Evolutionary conservation across 2,329 filamentous ascomycete species (phyloP).

Genomic region (Cladorrhinum sp.): DNA sequence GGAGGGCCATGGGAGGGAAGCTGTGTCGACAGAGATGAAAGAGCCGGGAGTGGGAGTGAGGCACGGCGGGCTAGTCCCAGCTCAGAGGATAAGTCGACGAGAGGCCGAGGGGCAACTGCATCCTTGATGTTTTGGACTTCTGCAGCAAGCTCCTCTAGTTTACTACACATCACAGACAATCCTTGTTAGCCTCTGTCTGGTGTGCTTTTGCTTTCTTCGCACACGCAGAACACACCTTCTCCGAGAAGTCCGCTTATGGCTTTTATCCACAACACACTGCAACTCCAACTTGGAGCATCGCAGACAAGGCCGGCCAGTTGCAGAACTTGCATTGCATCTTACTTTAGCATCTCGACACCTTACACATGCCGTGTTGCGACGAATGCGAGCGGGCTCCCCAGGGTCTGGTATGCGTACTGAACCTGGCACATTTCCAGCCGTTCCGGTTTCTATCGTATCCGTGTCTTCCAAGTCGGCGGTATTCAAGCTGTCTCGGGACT

Average conservation of each 20-base stretch:
- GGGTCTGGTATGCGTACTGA: neutral
- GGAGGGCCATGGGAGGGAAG: conserved; percentile 8
- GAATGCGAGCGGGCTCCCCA: conserved; percentile 26
- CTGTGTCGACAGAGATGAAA: conserved; percentile 5
- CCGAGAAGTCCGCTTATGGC: conserved; percentile 46
- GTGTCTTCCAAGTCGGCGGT: neutral
- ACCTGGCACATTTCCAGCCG: neutral
- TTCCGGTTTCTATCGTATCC: neutral
- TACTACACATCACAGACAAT: conserved; percentile 36
- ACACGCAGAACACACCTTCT: conserved; percentile 36
- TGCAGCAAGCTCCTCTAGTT: conserved; percentile 53
- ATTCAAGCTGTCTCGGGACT: neutral
- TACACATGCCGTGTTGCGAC: conserved; percentile 34
- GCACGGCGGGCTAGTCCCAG: neutral
- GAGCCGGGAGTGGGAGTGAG: neutral
- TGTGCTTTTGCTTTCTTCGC: neutral
- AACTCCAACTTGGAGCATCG: conserved; percentile 44
- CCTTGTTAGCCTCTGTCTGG: neutral
- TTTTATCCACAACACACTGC: conserved; percentile 45
- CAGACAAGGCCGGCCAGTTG: conserved; percentile 41
- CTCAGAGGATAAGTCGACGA: conserved; percentile 10
- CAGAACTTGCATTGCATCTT: conserved; percentile 39
- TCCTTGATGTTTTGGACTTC: conserved; percentile 55
- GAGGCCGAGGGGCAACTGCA: conserved; percentile 38
- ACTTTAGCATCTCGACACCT: conserved; percentile 32